A percentile compares a stretch with the other conserved stretches of the same genome.
Conservation (phyloP, 148 eudicot genomes). For the Vaccinium macrocarpon region DNA sequence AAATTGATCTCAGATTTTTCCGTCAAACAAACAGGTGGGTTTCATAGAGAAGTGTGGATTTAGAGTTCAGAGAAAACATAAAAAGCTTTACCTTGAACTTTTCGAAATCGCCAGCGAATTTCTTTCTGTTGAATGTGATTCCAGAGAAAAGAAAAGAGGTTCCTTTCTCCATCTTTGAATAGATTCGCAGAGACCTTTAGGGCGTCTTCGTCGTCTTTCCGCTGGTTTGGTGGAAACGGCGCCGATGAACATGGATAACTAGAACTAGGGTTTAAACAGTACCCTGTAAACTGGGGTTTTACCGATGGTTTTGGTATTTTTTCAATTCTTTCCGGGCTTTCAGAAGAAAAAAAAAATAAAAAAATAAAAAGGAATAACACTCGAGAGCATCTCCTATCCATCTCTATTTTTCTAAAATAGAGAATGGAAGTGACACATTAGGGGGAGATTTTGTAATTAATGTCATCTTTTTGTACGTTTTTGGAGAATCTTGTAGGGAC, state of each 20-base stretch:
- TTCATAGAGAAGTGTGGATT: not conserved
- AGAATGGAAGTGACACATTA: no score
- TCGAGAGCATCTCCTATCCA: no score
- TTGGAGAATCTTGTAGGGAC: no score
- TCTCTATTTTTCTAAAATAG: no score
- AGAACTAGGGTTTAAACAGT: not conserved
- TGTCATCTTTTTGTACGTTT: no score
- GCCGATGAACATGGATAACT: not conserved
- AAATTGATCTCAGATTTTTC: not conserved
- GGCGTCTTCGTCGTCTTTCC: not conserved
- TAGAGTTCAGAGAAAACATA: not conserved
- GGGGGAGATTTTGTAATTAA: no score
- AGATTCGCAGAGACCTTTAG: not conserved
- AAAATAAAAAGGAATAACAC: no score
- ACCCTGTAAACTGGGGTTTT: not conserved
- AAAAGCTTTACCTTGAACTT: conserved; percentile 53
- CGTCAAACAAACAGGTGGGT: not conserved
- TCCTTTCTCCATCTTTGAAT: conserved; percentile 43
- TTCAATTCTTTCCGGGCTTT: no score
- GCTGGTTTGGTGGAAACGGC: not conserved
- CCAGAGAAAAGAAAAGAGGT: conserved; percentile 81
- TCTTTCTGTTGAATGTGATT: conserved; percentile 59
- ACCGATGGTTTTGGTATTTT: not conserved
- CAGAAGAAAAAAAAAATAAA: no score
- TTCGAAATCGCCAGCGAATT: conserved; percentile 63